Percentiles rank a stretch among this genome's conserved stretches.
phyloP scores from a whole-genome alignment of 768 basidiomycete genomes.

The Boletus huronensis region DNA sequence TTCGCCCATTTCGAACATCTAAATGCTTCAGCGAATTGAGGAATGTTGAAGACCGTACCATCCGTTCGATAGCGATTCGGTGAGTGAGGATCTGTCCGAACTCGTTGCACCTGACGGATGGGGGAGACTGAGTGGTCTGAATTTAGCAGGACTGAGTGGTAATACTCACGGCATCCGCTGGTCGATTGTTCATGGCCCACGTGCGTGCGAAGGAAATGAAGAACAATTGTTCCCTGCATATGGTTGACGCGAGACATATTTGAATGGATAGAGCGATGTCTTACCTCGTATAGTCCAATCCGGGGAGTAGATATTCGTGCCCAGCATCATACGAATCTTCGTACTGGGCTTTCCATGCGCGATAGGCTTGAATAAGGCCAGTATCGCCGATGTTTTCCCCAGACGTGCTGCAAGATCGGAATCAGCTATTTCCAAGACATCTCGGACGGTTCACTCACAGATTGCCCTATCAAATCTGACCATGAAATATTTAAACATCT shows the following conservation, averaged over 20 bases:
- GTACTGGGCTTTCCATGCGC: conserved; percentile 86
- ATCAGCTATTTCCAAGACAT: conserved; percentile 5
- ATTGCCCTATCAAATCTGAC: conserved; percentile 52
- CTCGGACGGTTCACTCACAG: conserved; percentile 44
- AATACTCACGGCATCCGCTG: conserved; percentile 64
- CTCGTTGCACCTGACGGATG: conserved; percentile 56
- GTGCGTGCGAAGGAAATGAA: conserved; percentile 87
- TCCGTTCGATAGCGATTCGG: conserved; percentile 77
- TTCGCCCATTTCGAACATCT: conserved; percentile 73
- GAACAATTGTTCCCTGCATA: conserved; percentile 80
- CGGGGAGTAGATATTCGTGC: conserved; percentile 75
- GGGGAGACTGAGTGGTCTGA: neutral
- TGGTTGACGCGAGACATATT: neutral
- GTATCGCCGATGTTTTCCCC: conserved; percentile 91
- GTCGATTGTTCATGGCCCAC: conserved; percentile 83
- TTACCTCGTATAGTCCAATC: conserved; percentile 70
- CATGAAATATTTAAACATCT: neutral
- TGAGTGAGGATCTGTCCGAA: conserved; percentile 88
- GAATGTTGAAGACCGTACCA: conserved; percentile 83
- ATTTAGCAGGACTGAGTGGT: neutral
- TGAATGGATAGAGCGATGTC: conserved; percentile 6
- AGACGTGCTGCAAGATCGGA: conserved; percentile 56
- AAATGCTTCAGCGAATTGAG: conserved; percentile 86
- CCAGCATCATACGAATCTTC: conserved; percentile 53
- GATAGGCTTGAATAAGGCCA: conserved; percentile 80